phyloP scores from a whole-genome alignment of 75 land plant genomes.

The Sequoiadendron giganteum region DNA sequence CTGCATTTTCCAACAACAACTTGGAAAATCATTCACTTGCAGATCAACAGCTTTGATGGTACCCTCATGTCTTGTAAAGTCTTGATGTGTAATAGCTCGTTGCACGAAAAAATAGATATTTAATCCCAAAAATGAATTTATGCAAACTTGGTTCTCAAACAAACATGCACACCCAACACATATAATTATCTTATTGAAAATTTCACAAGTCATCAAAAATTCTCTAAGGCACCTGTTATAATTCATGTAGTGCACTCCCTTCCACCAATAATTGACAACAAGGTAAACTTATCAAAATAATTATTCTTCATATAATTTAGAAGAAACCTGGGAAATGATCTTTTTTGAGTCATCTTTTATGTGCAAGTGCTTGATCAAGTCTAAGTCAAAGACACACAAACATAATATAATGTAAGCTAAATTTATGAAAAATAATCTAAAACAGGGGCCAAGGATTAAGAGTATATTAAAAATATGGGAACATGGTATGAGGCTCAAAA shows the following conservation, averaged over 20 bases:
- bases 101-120: constrained; percentile 18
- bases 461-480: too few species aligned
- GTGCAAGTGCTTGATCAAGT: neutral
- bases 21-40: constrained; percentile 38
- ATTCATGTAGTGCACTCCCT: neutral
- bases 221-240: neutral
- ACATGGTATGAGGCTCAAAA: too few species aligned
- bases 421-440: neutral
- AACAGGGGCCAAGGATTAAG: neutral
- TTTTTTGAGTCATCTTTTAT: neutral
- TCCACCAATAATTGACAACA: neutral
- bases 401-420: neutral
- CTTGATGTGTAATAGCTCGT: constrained; percentile 87
- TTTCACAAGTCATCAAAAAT: neutral
- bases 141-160: neutral
- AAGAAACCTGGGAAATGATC: neutral
- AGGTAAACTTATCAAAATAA: neutral
- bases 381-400: neutral
- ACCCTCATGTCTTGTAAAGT: constrained; percentile 90
- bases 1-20: too few species aligned
- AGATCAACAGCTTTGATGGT: constrained; percentile 76
- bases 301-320: neutral
- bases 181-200: neutral
- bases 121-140: neutral
- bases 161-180: neutral